phyloP scores from a whole-genome alignment of 345 rosid genomes.

The Balakata baccata region DNA sequence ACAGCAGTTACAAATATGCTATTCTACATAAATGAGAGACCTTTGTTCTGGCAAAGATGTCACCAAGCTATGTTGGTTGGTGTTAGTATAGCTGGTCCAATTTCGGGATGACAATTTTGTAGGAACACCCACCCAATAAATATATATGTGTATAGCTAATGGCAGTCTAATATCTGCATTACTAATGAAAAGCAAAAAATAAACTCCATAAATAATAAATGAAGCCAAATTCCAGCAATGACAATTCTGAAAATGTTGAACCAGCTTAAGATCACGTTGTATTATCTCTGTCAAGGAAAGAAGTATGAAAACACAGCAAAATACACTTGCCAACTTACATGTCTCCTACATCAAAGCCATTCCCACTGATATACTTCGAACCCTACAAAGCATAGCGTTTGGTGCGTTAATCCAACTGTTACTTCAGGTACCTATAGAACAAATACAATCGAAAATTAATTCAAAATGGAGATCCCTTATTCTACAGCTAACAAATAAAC shows the following conservation, averaged over 20 bases:
- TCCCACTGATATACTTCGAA: constrained; percentile 8
- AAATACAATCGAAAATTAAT: neutral
- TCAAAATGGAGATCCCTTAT: neutral
- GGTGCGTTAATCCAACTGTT: constrained; percentile 7
- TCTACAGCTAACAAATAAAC: neutral
- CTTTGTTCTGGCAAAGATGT: no score
- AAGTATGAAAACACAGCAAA: neutral
- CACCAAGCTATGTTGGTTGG: no score
- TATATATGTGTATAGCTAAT: no score
- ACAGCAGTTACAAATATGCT: no score
- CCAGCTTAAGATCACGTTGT: neutral
- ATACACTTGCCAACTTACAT: constrained; percentile 1
- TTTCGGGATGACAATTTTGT: no score
- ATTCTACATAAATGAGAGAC: no score
- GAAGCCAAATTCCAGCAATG: neutral
- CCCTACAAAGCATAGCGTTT: constrained; percentile 1
- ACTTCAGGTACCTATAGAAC: constrained; percentile 20
- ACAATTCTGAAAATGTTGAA: neutral
- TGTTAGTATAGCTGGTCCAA: no score
- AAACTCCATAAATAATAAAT: neutral
- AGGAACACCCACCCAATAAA: no score
- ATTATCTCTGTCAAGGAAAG: neutral
- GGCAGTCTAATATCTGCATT: constrained; percentile 1
- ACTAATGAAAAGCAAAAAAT: neutral
- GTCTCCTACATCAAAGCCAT: constrained; percentile 15